Evolutionary conservation across 2,329 filamentous ascomycete species (phyloP), one percentile per base, ranked within the genome.

Genomic region (Drechslera avenae): DNA sequence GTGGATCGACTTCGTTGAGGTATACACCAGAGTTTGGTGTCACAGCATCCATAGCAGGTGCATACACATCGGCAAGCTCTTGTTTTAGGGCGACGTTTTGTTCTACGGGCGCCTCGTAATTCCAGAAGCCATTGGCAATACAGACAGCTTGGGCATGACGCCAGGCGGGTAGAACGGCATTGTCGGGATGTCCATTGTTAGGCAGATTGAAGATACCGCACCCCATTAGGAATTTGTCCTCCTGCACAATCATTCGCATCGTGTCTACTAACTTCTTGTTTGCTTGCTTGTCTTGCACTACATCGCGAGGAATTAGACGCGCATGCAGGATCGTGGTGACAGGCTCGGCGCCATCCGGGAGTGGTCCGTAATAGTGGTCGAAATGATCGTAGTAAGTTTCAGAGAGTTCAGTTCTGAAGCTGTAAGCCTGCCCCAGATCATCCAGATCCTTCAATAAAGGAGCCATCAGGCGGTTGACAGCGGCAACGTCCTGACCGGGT

Each of bases 1-100:
- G 10, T 1, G 43, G 18, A 28, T 52, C 48, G 3, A 46, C 40
- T 39, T 59, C 50, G 17, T 59, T 59, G 2, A 57, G 4, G 32
- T 56, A 51, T 1, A 26, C 41, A 13, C 50, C 54, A 13, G 32
- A 10, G 3, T 21, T 31, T 2, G 45, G 46, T 8, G 48, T 58
- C 1, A 26, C 46, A 18, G 21, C 31, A n/a, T 17, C 52, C 46
- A 12, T 12, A 13, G 34, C 36, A 8, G 5, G 23, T 4, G 9
- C 5, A 10, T 28, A 28, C 9, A 8, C 23, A 5, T 10, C 23
- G 8, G 9, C 8, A 5, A 28, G 23, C 9, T 7, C 9, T 8
- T 10, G 5, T 28, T 8, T 28, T 3, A 28, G 26, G 32, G 51
- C 14, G 42, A n/a, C 50, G 30, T 45, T 2, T 19, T 9, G 32